Evolutionary conservation across 768 basidiomycete genomes (phyloP), one percentile per base, ranked within the genome.

Genomic region (Kwoniella sp.): DNA sequence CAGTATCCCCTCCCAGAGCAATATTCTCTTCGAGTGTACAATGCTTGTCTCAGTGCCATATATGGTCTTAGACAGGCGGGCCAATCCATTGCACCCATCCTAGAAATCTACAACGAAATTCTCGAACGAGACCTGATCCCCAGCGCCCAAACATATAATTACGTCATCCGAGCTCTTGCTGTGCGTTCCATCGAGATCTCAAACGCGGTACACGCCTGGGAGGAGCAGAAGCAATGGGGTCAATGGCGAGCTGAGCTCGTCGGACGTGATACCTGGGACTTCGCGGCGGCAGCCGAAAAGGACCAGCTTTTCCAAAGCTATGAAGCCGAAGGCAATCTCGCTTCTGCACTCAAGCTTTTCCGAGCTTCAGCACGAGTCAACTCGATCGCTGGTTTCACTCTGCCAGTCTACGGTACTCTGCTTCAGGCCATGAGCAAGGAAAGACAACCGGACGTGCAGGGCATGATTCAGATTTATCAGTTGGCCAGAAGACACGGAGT

Each of bases 71-170:
- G 81, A 28, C 50, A 47, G 30, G 68, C 79, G 11, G 87, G 87
- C 8, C 85, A 86, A 66, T 86, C 87, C 5, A 83, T 91, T 30
- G 79, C 83, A 0, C 74, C 84, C 47, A 80, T 92, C 38, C 77
- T 90, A 58, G 85, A 87, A 55, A 84, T 87, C 1, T 94, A 93
- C 82, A 86, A 90, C 68, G 83, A 86, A 54, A 86, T 94, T 84
- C 81, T 92, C 62, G 81, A 84, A 28, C 83, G 81, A 30, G 85
- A 86, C 20, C 76, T 93, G 3, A 73, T 85, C 0, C 92, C 93
- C 9, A 88, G 88, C 56, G 61, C 81, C 13, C 70, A 77, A 50
- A 92, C 90, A 0, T 92, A 91, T 77, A 74, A 83, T 29, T 76
- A 80, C 37, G 83, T 92, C 51, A 86, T 95, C 61, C 67, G 78